Percentiles rank a stretch among this genome's conserved stretches.
These are phyloP conservation scores for Talaromyces stipitatus DNA, from an alignment of 495 filamentous ascomycete species.

Conservation along the genomic window DNA sequence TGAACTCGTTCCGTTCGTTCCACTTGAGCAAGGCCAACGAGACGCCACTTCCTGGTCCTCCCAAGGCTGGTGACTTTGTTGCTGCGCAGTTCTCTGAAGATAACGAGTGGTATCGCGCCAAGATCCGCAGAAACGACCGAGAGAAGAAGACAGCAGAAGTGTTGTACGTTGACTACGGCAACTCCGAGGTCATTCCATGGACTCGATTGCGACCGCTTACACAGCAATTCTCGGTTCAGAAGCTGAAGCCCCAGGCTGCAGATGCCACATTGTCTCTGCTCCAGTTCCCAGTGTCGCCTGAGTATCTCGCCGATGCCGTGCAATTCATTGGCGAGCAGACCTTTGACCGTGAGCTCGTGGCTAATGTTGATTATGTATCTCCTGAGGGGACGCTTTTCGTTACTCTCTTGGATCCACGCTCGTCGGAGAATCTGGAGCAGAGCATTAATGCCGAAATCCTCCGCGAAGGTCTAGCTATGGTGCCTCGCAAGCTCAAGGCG, in stretches of 20 bases:
- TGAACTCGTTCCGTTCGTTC: conserved; percentile 81
- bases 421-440: conserved; percentile 53
- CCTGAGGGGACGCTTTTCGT: conserved; percentile 73
- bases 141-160: conserved; percentile 81
- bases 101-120: conserved; percentile 88
- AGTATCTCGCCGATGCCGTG: conserved; percentile 77
- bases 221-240: conserved; percentile 70
- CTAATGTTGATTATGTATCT: conserved; percentile 76
- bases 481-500: conserved; percentile 76
- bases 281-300: conserved; percentile 68
- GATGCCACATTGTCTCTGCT: conserved; percentile 85
- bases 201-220: conserved; percentile 68
- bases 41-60: conserved; percentile 60
- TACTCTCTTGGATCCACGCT: conserved; percentile 70
- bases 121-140: conserved; percentile 86
- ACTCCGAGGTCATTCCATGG: conserved; percentile 83
- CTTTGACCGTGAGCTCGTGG: conserved; percentile 65
- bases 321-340: conserved; percentile 61
- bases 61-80: conserved; percentile 86
- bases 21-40: conserved; percentile 71
- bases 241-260: conserved; percentile 76
- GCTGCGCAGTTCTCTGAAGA: conserved; percentile 84
- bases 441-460: conserved; percentile 85
- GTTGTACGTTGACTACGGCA: conserved; percentile 93
- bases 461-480: conserved; percentile 77